Percentiles rank a stretch among this genome's conserved stretches.
Conservation (phyloP, 179 eudicot species). For the Amaranthus tricolor region DNA sequence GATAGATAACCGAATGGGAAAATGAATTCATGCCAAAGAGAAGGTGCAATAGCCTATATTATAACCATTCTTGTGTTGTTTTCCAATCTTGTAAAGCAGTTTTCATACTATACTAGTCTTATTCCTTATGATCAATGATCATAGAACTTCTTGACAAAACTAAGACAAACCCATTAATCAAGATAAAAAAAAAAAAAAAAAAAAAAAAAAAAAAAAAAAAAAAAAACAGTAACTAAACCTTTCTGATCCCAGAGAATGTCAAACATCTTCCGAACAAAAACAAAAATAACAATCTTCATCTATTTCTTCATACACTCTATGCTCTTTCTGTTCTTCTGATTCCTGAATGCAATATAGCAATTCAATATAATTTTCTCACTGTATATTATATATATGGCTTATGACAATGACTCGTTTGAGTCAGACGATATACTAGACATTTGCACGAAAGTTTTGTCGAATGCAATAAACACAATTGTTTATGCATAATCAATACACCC, state of each 20-base stretch:
- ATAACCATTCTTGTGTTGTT: not conserved
- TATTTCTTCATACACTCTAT: not conserved
- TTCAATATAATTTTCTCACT: constrained; percentile 13
- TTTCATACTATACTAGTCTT: constrained; percentile 24
- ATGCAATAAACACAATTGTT: constrained; percentile 13
- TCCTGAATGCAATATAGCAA: constrained; percentile 4
- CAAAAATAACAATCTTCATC: constrained; percentile 18
- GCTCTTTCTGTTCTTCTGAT: not conserved
- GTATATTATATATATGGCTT: constrained; percentile 22
- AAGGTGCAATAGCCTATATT: too few relatives aligned
- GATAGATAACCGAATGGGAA: too few relatives aligned
- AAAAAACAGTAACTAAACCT: constrained; percentile 21
- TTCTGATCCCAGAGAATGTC: constrained; percentile 16
- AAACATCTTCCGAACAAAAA: constrained; percentile 17
- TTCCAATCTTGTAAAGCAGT: constrained; percentile 6
- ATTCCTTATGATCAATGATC: constrained; percentile 17
- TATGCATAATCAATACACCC: constrained; percentile 35
- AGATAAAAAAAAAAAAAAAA: constrained; percentile 3
- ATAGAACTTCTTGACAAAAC: constrained; percentile 16
- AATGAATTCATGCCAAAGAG: too few relatives aligned
- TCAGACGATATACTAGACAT: constrained; percentile 8
- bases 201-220: not conserved
- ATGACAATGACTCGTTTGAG: constrained; percentile 15
- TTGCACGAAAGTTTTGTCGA: constrained; percentile 12
- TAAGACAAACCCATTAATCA: constrained; percentile 13